phyloP scores from a whole-genome alignment of 192 early-diverging fungal genomes.

The Rhizophagus prolifer region DNA sequence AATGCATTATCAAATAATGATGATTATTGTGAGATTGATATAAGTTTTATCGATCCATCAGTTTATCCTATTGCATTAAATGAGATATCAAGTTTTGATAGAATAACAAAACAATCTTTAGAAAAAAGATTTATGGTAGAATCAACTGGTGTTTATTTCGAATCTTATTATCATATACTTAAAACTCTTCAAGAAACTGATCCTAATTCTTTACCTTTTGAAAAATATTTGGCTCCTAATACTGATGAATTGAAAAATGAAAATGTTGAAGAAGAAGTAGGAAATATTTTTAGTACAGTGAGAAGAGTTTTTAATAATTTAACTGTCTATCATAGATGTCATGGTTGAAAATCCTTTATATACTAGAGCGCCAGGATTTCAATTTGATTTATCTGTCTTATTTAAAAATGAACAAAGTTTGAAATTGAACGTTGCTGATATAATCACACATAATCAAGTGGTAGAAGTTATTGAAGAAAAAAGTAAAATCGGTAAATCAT shows the following conservation, averaged over 20 bases:
- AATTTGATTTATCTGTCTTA: conserved; percentile 34
- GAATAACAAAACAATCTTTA: background rate
- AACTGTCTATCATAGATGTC: background rate
- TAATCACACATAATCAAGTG: too few species aligned
- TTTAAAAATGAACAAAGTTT: background rate
- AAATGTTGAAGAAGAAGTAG: too few species aligned
- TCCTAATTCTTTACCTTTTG: conserved; percentile 38
- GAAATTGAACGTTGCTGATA: background rate
- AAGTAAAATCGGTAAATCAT: too few species aligned
- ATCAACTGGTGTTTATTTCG: conserved; percentile 38
- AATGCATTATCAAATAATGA: conserved; percentile 26
- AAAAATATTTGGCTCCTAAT: conserved; percentile 40
- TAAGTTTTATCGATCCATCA: conserved; percentile 35
- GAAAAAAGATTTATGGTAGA: conserved; percentile 41
- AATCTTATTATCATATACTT: conserved; percentile 40
- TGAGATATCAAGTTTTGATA: background rate
- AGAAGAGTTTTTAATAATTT: too few species aligned
- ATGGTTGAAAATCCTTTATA: conserved; percentile 37
- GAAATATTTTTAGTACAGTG: too few species aligned
- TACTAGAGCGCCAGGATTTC: conserved; percentile 35
- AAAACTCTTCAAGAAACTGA: conserved; percentile 34
- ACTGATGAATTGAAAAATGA: background rate
- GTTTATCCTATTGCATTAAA: conserved; percentile 30
- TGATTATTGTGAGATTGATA: conserved; percentile 25
- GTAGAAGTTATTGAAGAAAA: too few species aligned